These are phyloP conservation scores for Phytophthora quininea DNA, from an alignment of 352 stramenopile genomes.

Conservation along the genomic window DNA sequence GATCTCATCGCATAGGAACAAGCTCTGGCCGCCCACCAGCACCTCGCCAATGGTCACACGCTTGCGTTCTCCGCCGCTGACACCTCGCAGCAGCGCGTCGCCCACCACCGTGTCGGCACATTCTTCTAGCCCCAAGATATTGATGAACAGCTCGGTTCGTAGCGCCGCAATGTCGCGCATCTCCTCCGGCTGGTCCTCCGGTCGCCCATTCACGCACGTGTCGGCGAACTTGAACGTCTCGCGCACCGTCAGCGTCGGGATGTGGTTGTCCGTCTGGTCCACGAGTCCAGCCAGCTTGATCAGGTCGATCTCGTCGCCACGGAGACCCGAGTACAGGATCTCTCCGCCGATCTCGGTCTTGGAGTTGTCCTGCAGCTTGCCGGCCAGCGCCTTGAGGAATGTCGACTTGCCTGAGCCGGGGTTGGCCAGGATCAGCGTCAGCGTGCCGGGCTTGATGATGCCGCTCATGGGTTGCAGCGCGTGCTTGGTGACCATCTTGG, in stretches of 20 bases:
- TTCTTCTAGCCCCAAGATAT: conserved; percentile 85
- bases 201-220: conserved; percentile 45
- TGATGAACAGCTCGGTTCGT: conserved; percentile 66
- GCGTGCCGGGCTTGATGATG: conserved; percentile 74
- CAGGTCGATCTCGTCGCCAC: conserved; percentile 59
- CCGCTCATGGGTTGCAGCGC: conserved; percentile 84
- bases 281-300: conserved; percentile 72
- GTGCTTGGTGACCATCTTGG: conserved; percentile 43
- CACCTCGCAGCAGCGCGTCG: conserved; percentile 82
- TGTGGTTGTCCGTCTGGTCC: conserved; percentile 44
- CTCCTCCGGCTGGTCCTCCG: conserved; percentile 70
- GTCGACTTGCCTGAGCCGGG: conserved; percentile 78
- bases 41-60: conserved; percentile 86
- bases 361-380: conserved; percentile 56
- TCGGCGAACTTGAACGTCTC: conserved; percentile 42
- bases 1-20: conserved; percentile 84
- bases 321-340: conserved; percentile 65
- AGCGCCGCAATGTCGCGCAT: conserved; percentile 70
- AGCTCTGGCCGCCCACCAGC: conserved; percentile 48
- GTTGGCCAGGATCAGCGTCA: conserved; percentile 73
- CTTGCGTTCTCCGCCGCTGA: conserved; percentile 90
- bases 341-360: conserved; percentile 56
- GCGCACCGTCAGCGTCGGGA: conserved; percentile 30
- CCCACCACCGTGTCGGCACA: conserved; percentile 94
- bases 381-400: conserved; percentile 75